Conservation (phyloP, 495 filamentous ascomycete genomes). For the Pseudoneurospora amorphoporcata region DNA sequence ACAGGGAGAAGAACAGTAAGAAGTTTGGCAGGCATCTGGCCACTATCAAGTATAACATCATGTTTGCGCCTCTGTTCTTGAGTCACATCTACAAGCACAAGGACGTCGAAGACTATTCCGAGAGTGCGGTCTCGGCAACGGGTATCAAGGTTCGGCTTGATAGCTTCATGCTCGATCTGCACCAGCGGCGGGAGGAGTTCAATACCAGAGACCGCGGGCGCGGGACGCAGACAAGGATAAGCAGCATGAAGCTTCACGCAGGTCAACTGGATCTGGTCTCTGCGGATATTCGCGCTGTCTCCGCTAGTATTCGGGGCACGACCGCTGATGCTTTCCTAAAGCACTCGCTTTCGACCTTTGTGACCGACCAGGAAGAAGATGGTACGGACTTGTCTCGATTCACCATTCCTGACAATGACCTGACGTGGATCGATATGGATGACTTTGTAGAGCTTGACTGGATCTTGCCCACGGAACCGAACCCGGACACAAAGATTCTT, state of each 20-base stretch:
- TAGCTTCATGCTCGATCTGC: constrained; percentile 91
- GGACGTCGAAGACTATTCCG: constrained; percentile 75
- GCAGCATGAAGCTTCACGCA: constrained; percentile 87
- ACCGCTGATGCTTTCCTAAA: constrained; percentile 61
- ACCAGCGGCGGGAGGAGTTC: constrained; percentile 89
- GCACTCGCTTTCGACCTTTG: constrained; percentile 39
- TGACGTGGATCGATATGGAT: constrained; percentile 97
- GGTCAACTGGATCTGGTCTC: constrained; percentile 85
- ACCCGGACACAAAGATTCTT: constrained; percentile 86
- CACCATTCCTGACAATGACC: constrained; percentile 87
- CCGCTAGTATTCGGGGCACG: constrained; percentile 76
- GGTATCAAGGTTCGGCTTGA: constrained; percentile 89
- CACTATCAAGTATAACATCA: constrained; percentile 93
- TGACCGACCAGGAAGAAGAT: constrained; percentile 39
- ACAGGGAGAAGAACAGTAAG: constrained; percentile 89
- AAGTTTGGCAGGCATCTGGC: constrained; percentile 95
- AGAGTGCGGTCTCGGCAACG: constrained; percentile 77
- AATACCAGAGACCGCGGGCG: constrained; percentile 63
- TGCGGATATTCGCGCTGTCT: constrained; percentile 88
- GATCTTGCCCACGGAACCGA: constrained; percentile 82
- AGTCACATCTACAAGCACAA: constrained; percentile 99
- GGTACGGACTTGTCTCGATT: constrained; percentile 71
- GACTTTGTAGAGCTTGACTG: constrained; percentile 97
- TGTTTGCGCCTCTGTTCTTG: constrained; percentile 85
- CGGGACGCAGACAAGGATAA: constrained; percentile 66